A percentile compares a stretch with the other conserved stretches of the same genome.
These are phyloP conservation scores for Sugiyamaella boreocaroliniensis DNA, from an alignment of 805 yeast genomes.

Conservation along the genomic window DNA sequence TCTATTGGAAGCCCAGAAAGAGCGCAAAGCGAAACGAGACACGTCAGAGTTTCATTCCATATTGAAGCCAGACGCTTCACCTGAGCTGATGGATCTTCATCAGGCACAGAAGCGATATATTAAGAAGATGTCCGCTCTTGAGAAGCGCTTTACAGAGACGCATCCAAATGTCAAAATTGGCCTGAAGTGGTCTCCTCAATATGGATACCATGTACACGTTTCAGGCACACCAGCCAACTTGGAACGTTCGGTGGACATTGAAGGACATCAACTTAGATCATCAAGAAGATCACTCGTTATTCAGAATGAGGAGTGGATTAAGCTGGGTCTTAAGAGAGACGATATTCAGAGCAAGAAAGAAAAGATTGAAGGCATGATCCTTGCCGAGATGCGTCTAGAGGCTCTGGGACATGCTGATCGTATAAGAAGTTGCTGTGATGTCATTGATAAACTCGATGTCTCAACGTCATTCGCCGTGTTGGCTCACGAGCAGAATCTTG, in stretches of 20 bases:
- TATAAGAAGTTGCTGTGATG: slow-evolving; percentile 45
- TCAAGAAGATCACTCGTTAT: slow-evolving; percentile 43
- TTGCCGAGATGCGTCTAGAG: slow-evolving; percentile 42
- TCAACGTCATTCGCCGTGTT: slow-evolving; percentile 64
- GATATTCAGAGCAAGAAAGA: slow-evolving; percentile 42
- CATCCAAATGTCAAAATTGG: slow-evolving; percentile 21
- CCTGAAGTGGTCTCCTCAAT: slow-evolving; percentile 38
- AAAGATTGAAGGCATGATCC: slow-evolving; percentile 47
- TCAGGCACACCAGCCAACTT: slow-evolving; percentile 11
- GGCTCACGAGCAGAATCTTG: slow-evolving; percentile 61
- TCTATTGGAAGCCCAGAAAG: slow-evolving; percentile 1
- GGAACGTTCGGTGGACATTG: not conserved
- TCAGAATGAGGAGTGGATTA: slow-evolving; percentile 44
- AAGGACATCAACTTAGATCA: slow-evolving; percentile 31
- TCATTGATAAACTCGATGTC: slow-evolving; percentile 64
- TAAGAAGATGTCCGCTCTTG: slow-evolving; percentile 17
- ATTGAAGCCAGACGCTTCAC: slow-evolving; percentile 14
- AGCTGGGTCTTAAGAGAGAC: slow-evolving; percentile 45
- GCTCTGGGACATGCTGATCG: slow-evolving; percentile 41
- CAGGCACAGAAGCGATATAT: slow-evolving; percentile 14
- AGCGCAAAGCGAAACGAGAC: slow-evolving; percentile 6
- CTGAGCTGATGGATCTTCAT: slow-evolving; percentile 18
- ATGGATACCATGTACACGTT: slow-evolving; percentile 45
- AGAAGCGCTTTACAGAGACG: slow-evolving; percentile 11
- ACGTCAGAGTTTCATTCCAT: slow-evolving; percentile 16